These are phyloP conservation scores for Cymbidium sinense DNA, from an alignment of 106 monocot species.

Conservation along the genomic window DNA sequence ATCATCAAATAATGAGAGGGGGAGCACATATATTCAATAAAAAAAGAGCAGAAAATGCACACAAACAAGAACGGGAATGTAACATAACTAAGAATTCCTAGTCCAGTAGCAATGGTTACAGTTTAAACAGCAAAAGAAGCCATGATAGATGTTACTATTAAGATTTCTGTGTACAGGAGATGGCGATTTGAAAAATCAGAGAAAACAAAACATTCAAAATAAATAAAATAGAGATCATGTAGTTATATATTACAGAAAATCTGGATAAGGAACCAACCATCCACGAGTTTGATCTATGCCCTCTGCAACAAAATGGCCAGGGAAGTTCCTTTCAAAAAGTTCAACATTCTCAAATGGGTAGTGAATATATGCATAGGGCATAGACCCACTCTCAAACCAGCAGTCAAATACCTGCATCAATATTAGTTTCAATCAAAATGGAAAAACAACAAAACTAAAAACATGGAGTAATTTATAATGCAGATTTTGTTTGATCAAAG, in stretches of 20 bases:
- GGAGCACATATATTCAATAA: not conserved
- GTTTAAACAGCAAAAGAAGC: not conserved
- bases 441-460: not conserved
- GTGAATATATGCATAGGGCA: constrained; percentile 99
- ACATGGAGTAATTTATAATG: not conserved
- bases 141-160: not conserved
- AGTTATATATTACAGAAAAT: not conserved
- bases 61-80: not conserved
- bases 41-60: not conserved
- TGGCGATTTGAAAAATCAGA: not conserved
- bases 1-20: not conserved
- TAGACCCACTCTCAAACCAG: constrained; percentile 99
- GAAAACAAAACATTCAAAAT: constrained; percentile 1
- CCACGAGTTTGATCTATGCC: constrained; percentile 99
- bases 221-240: not conserved
- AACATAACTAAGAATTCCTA: not conserved
- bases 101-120: not conserved
- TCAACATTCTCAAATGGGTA: constrained; percentile 99
- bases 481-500: no score
- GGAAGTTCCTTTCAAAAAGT: constrained; percentile 93
- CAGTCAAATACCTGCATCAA: constrained; percentile 92
- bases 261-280: constrained; percentile 50
- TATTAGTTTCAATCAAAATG: not conserved
- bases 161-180: not conserved
- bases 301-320: constrained; percentile 97